Conservation (phyloP, 129 eudicot species). For the Rutidosis leptorrhynchoides region DNA sequence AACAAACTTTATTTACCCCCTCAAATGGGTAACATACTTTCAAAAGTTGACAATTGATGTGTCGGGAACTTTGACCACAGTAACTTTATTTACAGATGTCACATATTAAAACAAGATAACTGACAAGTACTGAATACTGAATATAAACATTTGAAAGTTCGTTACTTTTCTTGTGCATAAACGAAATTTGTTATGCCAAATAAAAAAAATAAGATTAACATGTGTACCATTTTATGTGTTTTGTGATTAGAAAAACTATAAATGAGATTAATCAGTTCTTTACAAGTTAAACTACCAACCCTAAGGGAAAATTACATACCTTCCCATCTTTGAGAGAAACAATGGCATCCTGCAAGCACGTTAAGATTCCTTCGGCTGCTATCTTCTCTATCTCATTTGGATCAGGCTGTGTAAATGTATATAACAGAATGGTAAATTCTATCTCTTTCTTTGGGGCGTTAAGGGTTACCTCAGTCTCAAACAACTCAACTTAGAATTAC, state of each 20-base stretch:
- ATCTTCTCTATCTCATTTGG: conserved; percentile 60
- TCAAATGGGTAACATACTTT: background rate
- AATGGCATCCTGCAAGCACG: conserved; percentile 81
- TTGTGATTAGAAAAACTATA: background rate
- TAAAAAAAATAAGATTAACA: background rate
- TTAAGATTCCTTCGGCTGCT: conserved; percentile 84
- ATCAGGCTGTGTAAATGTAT: conserved; percentile 53
- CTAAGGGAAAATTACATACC: conserved; percentile 32
- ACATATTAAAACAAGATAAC: background rate
- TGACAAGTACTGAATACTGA: background rate
- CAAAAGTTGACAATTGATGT: background rate
- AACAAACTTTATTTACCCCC: background rate
- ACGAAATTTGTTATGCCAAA: background rate
- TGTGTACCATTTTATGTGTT: background rate
- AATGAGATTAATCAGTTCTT: background rate
- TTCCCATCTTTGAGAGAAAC: conserved; percentile 62
- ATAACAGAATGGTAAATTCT: background rate
- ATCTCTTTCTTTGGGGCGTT: background rate
- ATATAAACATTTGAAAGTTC: background rate
- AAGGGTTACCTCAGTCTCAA: background rate
- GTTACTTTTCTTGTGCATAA: background rate
- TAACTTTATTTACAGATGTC: background rate
- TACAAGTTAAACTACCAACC: background rate
- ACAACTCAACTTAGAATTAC: background rate
- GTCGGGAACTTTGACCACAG: background rate